Evolutionary conservation across 306 rosid species (phyloP), one percentile per base, ranked within the genome.

Genomic region (Cucurbita ficifolia): DNA sequence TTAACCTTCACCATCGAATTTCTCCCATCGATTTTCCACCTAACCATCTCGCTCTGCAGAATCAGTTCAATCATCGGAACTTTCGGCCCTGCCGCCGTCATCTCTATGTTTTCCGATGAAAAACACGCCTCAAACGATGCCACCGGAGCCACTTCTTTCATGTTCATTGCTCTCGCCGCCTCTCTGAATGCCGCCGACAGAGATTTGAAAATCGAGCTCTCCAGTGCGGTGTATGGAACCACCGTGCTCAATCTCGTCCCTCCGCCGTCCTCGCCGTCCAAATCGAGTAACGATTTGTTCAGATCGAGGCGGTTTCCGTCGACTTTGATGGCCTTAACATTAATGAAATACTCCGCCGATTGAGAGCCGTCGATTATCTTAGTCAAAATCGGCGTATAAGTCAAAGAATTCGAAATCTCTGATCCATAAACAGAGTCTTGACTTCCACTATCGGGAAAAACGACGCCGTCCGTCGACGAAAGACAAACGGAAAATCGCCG

Each of bases 11-110:
- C 92, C 96, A 90, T 84, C 0, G 91, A 92, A 72, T 87, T 92
- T 52, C 92, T 83, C 5, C 89, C 92, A 14, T 73, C 12, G 5
- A 92, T 76, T 49, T 85, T 86, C 96, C 92, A 90, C 75, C 80
- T 85, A 65, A 92, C 93, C 88, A 87, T 78, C 84, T 87, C 96
- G 51, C 98, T 90, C 81, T 92, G 96, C 59, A 92, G 57, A 17
- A 74, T 86, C 49, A 90, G 45, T 9, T 92, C 96, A 48, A 92
- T 82, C 14, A 53, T 74, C 0, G 96, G 96, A 33, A 84, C 88
- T 22, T 56, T 57, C 1, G 79, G 81, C 64, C 85, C 86, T 17
- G 12, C 10, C 18, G 46, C 61, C 0, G 77, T 56, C 45, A 33
- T 33, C 0, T 33, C 75, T 2, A 77, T 36, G 14, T 76, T 72